Evolutionary conservation across 2,329 filamentous ascomycete species (phyloP), one percentile per base, ranked within the genome.

Genomic region (Thelonectria olida): DNA sequence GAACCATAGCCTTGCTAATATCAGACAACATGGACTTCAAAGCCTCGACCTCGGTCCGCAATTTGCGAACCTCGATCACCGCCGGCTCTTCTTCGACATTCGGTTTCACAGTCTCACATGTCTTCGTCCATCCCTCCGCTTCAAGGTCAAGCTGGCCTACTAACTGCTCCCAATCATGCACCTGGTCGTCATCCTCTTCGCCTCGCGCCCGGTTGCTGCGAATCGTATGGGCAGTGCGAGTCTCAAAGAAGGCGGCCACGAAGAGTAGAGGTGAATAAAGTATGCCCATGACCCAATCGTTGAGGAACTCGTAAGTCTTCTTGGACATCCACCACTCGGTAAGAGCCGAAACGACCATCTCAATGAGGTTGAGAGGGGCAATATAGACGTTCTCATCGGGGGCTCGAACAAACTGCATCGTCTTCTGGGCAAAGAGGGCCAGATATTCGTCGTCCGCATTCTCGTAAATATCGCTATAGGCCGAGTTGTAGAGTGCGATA

Each of bases 331-430:
- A 99, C 96, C 96, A 99, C 81, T 98, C 96, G 54, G 97, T 90
- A 0, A 96, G 73, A 38, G 91, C 86, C 3, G 97, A 85, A 62
- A 87, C 81, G 63, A 97, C 83, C 17, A 98, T 89, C 76, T 99
- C 96, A 62, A 99, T 86, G 2, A 99, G 84, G 75, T 99, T 99
- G 78, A 99, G 92, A 0, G 96, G 96, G 0, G 96, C 90, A 72
- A 99, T 97, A 79, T 96, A 99, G 56, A 99, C 96, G 69, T 99
- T 99, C 77, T 99, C 96, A 71, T 99, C 96, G 0, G 96, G 96
- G 0, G 96, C 96, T 49, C 96, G 92, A 17, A 98, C 92, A 72
- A 97, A 99, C 72, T 97, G 93, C 85, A 98, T 92, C 0, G 96
- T 97, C 79, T 97, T 97, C 68, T 96, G 92, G 0, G 92, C 86